phyloP scores from a whole-genome alignment of 148 eudicot genomes.

The Linanthus parryae region DNA sequence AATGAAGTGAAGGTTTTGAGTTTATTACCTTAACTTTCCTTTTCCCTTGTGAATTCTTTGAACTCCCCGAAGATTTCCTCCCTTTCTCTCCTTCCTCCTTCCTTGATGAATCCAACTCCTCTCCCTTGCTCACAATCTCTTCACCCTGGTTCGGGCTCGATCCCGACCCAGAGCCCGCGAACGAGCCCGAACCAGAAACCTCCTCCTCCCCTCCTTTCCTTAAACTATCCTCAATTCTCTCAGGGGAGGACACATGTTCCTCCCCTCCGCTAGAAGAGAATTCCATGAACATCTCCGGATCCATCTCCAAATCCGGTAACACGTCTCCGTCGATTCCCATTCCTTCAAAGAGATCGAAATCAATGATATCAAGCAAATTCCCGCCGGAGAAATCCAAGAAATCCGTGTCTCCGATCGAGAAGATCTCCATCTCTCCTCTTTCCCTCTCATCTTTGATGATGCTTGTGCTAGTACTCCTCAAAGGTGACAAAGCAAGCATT shows the following conservation, averaged over 20 bases:
- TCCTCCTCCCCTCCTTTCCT: slow-evolving; percentile 19
- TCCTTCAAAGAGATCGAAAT: slow-evolving; percentile 45
- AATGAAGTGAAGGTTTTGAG: no score
- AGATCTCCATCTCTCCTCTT: slow-evolving; percentile 20
- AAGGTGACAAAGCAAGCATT: slow-evolving; percentile 45
- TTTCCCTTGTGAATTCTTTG: slow-evolving; percentile 33
- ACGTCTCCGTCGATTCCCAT: slow-evolving; percentile 18
- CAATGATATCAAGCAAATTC: slow-evolving; percentile 39
- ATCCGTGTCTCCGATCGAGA: slow-evolving; percentile 20
- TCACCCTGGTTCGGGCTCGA: slow-evolving; percentile 20
- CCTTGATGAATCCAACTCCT: slow-evolving; percentile 3
- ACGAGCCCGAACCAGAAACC: background rate
- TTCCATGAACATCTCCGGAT: slow-evolving; percentile 37
- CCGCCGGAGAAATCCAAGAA: slow-evolving; percentile 30
- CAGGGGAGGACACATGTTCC: slow-evolving; percentile 12
- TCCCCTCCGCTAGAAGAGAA: slow-evolving; percentile 38
- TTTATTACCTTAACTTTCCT: slow-evolving; percentile 43
- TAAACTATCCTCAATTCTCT: slow-evolving; percentile 6
- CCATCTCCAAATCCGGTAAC: slow-evolving; percentile 49
- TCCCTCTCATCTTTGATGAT: slow-evolving; percentile 32
- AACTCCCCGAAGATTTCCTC: slow-evolving; percentile 24
- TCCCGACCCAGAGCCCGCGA: background rate
- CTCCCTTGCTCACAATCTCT: slow-evolving; percentile 24
- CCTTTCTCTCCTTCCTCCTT: slow-evolving; percentile 22
- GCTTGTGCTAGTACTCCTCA: slow-evolving; percentile 13